Conservation (phyloP, 2,329 filamentous ascomycete species). For the Orbilia oligospora region DNA sequence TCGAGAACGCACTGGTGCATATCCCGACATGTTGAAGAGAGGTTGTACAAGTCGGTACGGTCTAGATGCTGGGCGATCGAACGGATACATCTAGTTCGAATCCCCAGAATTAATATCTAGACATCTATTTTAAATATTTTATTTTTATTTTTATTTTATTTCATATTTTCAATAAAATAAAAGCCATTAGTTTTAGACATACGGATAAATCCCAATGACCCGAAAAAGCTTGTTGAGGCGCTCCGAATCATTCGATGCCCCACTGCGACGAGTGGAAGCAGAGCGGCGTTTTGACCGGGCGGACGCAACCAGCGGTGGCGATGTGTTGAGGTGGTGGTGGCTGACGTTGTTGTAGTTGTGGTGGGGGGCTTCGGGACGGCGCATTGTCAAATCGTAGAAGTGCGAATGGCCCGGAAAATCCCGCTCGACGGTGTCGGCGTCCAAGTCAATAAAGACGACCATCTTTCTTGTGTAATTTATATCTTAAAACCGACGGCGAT, state of each 20-base stretch:
- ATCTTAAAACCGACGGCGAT: not conserved
- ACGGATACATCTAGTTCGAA: slow-evolving; percentile 37
- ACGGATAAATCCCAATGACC: slow-evolving; percentile 58
- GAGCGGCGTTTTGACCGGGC: slow-evolving; percentile 5
- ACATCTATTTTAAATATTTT: not conserved
- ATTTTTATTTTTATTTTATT: slow-evolving; percentile 10
- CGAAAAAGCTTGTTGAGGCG: slow-evolving; percentile 53
- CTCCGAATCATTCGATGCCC: slow-evolving; percentile 23
- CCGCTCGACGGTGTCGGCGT: slow-evolving; percentile 58
- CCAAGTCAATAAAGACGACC: slow-evolving; percentile 59
- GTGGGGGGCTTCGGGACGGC: slow-evolving; percentile 38
- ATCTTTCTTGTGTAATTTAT: slow-evolving; percentile 33
- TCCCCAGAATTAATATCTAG: not conserved
- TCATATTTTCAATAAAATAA: not conserved
- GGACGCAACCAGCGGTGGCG: not conserved
- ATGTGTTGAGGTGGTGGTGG: slow-evolving; percentile 19
- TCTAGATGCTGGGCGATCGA: slow-evolving; percentile 54
- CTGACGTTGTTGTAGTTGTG: slow-evolving; percentile 23
- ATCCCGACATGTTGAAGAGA: slow-evolving; percentile 56
- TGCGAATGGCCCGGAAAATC: slow-evolving; percentile 56
- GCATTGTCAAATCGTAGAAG: slow-evolving; percentile 45
- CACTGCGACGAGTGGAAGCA: slow-evolving; percentile 10
- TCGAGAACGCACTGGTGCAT: slow-evolving; percentile 57
- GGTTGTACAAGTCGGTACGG: slow-evolving; percentile 57
- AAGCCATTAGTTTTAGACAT: slow-evolving; percentile 17